Conservation (phyloP, 2,329 filamentous ascomycete genomes). For the Penicillium sp. region DNA sequence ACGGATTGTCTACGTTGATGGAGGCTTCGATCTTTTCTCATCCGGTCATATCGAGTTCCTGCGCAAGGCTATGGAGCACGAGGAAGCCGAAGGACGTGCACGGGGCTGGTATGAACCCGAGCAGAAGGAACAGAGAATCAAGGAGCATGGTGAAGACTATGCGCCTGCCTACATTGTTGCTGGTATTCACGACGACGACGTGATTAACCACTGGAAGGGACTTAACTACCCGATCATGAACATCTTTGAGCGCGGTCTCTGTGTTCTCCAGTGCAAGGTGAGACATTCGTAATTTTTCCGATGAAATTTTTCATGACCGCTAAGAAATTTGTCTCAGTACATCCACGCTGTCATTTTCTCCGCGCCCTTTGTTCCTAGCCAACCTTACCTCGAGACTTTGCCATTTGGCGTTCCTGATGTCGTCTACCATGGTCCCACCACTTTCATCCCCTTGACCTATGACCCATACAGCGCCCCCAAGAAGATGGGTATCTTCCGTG, state of each 20-base stretch:
- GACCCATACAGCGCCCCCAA: conserved; percentile 83
- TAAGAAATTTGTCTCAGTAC: conserved; percentile 60
- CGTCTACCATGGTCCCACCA: conserved; percentile 95
- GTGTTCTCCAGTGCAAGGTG: conserved; percentile 92
- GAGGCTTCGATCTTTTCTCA: conserved; percentile 94
- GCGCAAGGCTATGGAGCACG: conserved; percentile 71
- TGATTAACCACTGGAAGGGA: conserved; percentile 96
- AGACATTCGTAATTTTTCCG: conserved; percentile 31
- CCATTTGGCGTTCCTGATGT: conserved; percentile 75
- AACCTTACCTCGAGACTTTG: conserved; percentile 73
- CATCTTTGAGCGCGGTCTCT: conserved; percentile 93
- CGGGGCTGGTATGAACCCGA: conserved; percentile 76
- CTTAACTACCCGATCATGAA: conserved; percentile 99
- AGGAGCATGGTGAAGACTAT: conserved; percentile 72
- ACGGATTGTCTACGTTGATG: conserved; percentile 90
- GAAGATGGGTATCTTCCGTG: conserved; percentile 78
- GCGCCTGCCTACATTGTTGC: conserved; percentile 85
- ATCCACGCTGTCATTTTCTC: conserved; percentile 86
- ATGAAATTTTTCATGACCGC: not conserved
- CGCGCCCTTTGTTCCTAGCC: conserved; percentile 84
- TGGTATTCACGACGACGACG: conserved; percentile 90
- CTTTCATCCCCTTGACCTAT: conserved; percentile 78
- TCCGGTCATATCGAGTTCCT: conserved; percentile 97
- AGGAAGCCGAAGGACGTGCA: conserved; percentile 69
- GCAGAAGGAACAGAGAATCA: conserved; percentile 64